Evolutionary conservation across 2,329 filamentous ascomycete genomes (phyloP).

Genomic region (Paramyrothecium sp.): DNA sequence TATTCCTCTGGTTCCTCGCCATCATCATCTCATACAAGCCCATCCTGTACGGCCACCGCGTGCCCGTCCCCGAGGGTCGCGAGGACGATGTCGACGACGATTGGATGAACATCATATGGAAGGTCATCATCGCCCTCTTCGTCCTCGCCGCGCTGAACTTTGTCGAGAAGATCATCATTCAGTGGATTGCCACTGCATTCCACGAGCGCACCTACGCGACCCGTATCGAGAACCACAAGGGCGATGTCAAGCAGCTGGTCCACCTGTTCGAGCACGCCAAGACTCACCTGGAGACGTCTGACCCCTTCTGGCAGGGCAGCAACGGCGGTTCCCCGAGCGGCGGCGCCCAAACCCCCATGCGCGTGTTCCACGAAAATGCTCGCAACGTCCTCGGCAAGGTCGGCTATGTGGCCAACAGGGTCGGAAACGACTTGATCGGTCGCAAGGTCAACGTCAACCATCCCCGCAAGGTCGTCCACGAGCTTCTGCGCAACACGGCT

Average conservation of each 20-base stretch:
- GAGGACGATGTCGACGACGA: slow-evolving; percentile 46
- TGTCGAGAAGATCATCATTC: slow-evolving; percentile 88
- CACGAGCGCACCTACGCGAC: slow-evolving; percentile 88
- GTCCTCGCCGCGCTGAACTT: slow-evolving; percentile 79
- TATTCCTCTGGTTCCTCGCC: slow-evolving; percentile 91
- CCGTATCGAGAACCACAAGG: slow-evolving; percentile 89
- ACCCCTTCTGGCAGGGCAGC: slow-evolving; percentile 46
- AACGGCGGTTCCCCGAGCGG: slow-evolving; percentile 50
- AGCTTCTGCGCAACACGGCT: slow-evolving; percentile 68
- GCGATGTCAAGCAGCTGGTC: slow-evolving; percentile 67
- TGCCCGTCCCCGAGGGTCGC: slow-evolving; percentile 22
- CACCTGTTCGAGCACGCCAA: slow-evolving; percentile 70
- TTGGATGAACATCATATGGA: slow-evolving; percentile 81
- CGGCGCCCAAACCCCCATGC: slow-evolving; percentile 72
- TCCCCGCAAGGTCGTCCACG: slow-evolving; percentile 79
- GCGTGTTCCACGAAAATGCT: slow-evolving; percentile 71
- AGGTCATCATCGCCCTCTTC: slow-evolving; percentile 83
- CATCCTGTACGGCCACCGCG: slow-evolving; percentile 65
- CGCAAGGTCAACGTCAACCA: slow-evolving; percentile 69
- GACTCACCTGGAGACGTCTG: slow-evolving; percentile 60
- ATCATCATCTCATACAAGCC: slow-evolving; percentile 84
- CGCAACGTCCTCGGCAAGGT: slow-evolving; percentile 75
- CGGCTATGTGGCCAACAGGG: slow-evolving; percentile 78
- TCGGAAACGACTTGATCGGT: slow-evolving; percentile 91
- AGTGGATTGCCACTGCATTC: slow-evolving; percentile 92